phyloP scores from a whole-genome alignment of 352 stramenopile genomes.

The Globisporangium solare region DNA sequence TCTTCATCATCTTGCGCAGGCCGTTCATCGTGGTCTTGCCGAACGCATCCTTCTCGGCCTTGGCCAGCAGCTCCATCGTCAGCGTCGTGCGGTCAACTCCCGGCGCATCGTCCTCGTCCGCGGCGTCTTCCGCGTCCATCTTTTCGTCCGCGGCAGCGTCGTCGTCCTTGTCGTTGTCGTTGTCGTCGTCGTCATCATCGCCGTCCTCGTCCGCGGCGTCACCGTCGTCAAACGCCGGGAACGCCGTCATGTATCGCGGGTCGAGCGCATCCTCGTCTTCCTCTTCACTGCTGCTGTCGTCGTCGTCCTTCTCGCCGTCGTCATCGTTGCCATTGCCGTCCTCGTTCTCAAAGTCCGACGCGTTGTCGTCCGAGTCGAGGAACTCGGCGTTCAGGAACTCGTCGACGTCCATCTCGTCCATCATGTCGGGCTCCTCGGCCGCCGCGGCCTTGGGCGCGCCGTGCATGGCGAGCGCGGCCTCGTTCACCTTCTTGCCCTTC shows the following conservation, averaged over 20 bases:
- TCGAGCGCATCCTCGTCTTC: slow-evolving; percentile 79
- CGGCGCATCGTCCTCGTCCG: slow-evolving; percentile 19
- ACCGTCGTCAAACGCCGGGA: slow-evolving; percentile 25
- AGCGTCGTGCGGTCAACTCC: slow-evolving; percentile 52
- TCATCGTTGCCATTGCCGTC: slow-evolving; percentile 15
- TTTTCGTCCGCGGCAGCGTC: slow-evolving; percentile 11
- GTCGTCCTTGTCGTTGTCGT: slow-evolving; percentile 13
- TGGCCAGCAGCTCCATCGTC: slow-evolving; percentile 67
- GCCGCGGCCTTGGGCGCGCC: neutral
- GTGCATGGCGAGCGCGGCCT: slow-evolving; percentile 13
- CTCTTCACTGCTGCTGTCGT: slow-evolving; percentile 75
- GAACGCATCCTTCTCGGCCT: slow-evolving; percentile 89
- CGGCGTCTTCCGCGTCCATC: slow-evolving; percentile 14
- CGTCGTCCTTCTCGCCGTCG: slow-evolving; percentile 32
- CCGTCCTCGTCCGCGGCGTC: slow-evolving; percentile 30
- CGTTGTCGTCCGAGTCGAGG: slow-evolving; percentile 56
- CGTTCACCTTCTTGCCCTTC: slow-evolving; percentile 30
- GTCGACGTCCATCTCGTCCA: slow-evolving; percentile 87
- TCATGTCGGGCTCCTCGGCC: slow-evolving; percentile 60
- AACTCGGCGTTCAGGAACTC: slow-evolving; percentile 84
- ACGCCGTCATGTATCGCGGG: slow-evolving; percentile 65
- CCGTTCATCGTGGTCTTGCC: slow-evolving; percentile 82
- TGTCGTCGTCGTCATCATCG: slow-evolving; percentile 21
- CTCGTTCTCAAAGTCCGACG: slow-evolving; percentile 17
- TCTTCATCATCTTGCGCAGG: slow-evolving; percentile 90